Conservation (phyloP, 805 yeast genomes). For the Spencermartinsiella europaea region DNA sequence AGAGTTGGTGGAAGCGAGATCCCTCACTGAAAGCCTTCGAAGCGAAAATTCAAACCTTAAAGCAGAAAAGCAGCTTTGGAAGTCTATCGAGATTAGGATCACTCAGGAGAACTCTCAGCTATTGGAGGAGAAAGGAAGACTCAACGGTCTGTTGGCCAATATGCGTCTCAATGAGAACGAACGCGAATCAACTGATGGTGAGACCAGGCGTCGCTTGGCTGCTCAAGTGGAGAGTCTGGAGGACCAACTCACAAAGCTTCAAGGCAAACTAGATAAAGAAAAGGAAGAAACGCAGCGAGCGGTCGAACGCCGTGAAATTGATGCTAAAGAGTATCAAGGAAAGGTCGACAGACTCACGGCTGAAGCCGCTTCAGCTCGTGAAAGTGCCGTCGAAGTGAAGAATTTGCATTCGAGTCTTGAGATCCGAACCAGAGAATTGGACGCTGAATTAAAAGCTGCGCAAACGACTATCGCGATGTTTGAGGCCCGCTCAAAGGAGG, state of each 20-base stretch:
- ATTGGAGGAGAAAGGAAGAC: constrained; percentile 51
- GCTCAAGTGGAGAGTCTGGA: constrained; percentile 48
- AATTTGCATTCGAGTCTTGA: constrained; percentile 14
- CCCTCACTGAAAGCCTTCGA: constrained; percentile 40
- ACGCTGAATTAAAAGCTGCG: constrained; percentile 17
- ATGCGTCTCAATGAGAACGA: constrained; percentile 60
- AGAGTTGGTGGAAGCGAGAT: constrained; percentile 51
- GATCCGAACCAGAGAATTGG: constrained; percentile 39
- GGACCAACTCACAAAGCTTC: constrained; percentile 39
- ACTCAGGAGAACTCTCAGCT: constrained; percentile 48
- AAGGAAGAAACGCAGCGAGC: constrained; percentile 48
- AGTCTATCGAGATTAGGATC: constrained; percentile 45
- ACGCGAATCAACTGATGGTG: constrained; percentile 48
- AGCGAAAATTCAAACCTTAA: constrained; percentile 44
- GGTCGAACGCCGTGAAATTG: constrained; percentile 52
- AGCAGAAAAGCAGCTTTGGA: constrained; percentile 52
- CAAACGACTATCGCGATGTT: not conserved
- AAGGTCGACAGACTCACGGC: constrained; percentile 52
- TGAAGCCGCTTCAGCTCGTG: constrained; percentile 40
- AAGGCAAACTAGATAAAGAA: constrained; percentile 43
- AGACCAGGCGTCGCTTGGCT: constrained; percentile 45
- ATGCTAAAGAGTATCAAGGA: constrained; percentile 51
- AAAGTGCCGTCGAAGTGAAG: constrained; percentile 40
- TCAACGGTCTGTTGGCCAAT: constrained; percentile 53
- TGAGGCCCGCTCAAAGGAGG: constrained; percentile 17